Evolutionary conservation across 495 filamentous ascomycete species (phyloP).

Genomic region (Neurospora terricola): DNA sequence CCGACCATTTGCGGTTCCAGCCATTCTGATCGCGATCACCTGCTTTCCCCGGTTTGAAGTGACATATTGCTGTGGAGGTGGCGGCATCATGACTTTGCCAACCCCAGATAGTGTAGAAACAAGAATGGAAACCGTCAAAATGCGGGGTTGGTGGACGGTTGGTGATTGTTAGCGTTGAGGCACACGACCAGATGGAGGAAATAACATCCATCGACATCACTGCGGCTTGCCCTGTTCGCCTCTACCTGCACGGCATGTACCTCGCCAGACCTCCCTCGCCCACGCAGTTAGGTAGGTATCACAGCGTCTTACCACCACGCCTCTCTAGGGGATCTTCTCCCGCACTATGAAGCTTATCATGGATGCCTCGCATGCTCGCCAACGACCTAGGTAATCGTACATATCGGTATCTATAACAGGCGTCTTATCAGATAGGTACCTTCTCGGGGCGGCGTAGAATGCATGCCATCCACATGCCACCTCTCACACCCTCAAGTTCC

Average conservation of each 20-base stretch:
- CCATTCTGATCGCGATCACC: background rate
- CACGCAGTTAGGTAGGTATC: background rate
- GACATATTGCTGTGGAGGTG: background rate
- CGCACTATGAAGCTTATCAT: background rate
- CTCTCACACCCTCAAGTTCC: background rate
- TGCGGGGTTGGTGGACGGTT: background rate
- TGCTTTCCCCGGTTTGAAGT: background rate
- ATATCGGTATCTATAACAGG: background rate
- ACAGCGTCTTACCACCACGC: background rate
- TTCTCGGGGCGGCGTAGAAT: background rate
- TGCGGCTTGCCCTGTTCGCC: background rate
- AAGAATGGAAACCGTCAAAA: background rate
- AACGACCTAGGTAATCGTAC: background rate
- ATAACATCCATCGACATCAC: background rate
- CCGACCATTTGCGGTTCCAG: background rate
- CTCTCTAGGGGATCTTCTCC: background rate
- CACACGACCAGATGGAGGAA: background rate
- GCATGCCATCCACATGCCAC: background rate
- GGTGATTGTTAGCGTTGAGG: background rate
- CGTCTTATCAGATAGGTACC: background rate
- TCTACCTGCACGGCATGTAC: background rate
- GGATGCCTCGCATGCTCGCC: background rate
- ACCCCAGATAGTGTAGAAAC: background rate
- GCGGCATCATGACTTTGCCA: background rate
- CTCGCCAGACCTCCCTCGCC: background rate